Evolutionary conservation across 352 stramenopile genomes (phyloP).

Genomic region (Pythium apleroticum): DNA sequence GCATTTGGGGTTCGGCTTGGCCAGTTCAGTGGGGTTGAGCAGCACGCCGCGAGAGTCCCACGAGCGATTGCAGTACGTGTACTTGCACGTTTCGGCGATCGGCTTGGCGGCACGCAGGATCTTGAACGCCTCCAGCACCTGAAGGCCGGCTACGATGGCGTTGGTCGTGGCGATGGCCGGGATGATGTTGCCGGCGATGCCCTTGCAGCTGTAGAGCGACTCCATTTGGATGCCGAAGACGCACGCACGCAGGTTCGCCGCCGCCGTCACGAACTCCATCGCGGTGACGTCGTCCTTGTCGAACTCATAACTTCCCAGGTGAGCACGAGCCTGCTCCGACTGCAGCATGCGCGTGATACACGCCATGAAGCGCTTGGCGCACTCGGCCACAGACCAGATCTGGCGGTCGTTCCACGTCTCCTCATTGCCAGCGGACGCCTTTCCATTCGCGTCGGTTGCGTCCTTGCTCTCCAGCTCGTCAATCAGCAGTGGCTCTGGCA

Average conservation of each 20-base stretch:
- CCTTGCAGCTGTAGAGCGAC: slow-evolving; percentile 94
- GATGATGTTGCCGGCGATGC: slow-evolving; percentile 99
- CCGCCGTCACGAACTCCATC: slow-evolving; percentile 98
- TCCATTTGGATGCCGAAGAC: slow-evolving; percentile 84
- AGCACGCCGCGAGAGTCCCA: slow-evolving; percentile 91
- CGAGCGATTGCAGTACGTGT: slow-evolving; percentile 93
- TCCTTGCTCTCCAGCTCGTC: slow-evolving; percentile 33
- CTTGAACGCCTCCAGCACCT: slow-evolving; percentile 85
- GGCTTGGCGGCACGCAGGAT: slow-evolving; percentile 65
- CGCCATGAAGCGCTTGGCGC: slow-evolving; percentile 82
- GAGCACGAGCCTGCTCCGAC: slow-evolving; percentile 45
- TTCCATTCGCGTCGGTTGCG: slow-evolving; percentile 20
- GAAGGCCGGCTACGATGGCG: slow-evolving; percentile 97
- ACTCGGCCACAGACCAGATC: slow-evolving; percentile 90
- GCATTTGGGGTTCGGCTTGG: slow-evolving; percentile 92
- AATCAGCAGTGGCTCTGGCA: slow-evolving; percentile 77
- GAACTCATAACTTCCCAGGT: slow-evolving; percentile 90
- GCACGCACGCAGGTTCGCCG: slow-evolving; percentile 94
- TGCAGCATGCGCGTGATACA: slow-evolving; percentile 67
- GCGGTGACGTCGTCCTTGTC: slow-evolving; percentile 97
- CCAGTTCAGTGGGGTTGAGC: slow-evolving; percentile 89
- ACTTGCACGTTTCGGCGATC: slow-evolving; percentile 82
- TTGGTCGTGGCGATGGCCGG: slow-evolving; percentile 99
- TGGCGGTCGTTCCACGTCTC: slow-evolving; percentile 74
- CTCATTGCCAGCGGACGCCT: slow-evolving; percentile 21